Evolutionary conservation across 495 filamentous ascomycete species (phyloP).

Genomic region (Penicillium diatomitis): DNA sequence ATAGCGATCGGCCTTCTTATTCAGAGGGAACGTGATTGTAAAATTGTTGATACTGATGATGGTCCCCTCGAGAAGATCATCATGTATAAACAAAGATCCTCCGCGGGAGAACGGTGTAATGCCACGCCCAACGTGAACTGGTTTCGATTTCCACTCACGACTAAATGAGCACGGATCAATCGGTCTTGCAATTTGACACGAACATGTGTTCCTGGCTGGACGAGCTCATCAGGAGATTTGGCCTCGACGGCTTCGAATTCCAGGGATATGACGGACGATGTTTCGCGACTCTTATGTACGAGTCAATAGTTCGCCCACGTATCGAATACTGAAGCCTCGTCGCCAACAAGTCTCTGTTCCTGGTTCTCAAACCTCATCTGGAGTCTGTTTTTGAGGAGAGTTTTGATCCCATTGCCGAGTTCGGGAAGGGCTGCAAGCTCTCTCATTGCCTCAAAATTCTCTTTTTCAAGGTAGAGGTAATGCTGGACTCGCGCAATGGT

Average conservation of each 20-base stretch:
- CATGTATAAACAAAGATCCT: conserved; percentile 4
- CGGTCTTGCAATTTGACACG: conserved; percentile 1
- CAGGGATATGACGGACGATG: neutral
- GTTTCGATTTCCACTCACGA: conserved; percentile 5
- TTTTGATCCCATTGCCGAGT: neutral
- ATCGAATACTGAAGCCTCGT: neutral
- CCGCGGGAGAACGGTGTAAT: conserved; percentile 2
- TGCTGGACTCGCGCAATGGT: conserved; percentile 3
- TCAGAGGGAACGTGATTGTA: neutral
- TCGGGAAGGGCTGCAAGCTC: neutral
- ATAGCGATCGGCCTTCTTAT: neutral
- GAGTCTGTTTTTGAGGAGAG: conserved; percentile 3
- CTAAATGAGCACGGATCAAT: conserved; percentile 5
- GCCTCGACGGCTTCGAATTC: neutral
- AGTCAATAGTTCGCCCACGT: conserved; percentile 4
- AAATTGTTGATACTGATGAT: conserved; percentile 1
- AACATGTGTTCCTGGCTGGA: conserved; percentile 1
- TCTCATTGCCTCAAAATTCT: conserved; percentile 1
- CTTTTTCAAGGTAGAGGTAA: conserved; percentile 4
- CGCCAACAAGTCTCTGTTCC: conserved; percentile 1
- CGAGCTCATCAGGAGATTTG: neutral
- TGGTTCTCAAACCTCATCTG: conserved; percentile 1
- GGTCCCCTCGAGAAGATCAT: neutral
- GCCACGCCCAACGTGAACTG: conserved; percentile 5
- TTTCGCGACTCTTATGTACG: neutral